Conservation (phyloP, 129 eudicot genomes). For the Saposhnikovia divaricata region DNA sequence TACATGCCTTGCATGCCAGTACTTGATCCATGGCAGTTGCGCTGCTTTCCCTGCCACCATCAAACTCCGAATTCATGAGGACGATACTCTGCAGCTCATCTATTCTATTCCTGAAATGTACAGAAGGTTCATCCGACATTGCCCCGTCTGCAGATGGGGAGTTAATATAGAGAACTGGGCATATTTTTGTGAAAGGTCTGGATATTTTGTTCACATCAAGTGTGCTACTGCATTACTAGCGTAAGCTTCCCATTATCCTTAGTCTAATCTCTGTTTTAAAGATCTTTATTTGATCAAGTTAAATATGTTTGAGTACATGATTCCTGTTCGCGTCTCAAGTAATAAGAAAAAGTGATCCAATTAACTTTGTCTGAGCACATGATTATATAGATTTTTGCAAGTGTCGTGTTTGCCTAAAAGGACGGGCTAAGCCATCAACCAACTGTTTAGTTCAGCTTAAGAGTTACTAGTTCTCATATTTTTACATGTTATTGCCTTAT, state of each 20-base stretch:
- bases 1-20: not conserved
- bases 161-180: not conserved
- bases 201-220: not conserved
- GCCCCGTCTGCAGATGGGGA: not conserved
- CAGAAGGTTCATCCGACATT: not conserved
- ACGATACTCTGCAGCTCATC: not conserved
- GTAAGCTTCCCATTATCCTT: not conserved
- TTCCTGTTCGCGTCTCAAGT: too few species aligned
- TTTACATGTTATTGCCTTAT: not conserved
- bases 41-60: not conserved
- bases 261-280: not conserved
- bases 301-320: too few species aligned
- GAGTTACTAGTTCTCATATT: too few species aligned
- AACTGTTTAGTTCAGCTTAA: too few species aligned
- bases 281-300: too few species aligned
- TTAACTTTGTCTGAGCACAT: too few species aligned
- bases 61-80: not conserved
- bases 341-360: too few species aligned
- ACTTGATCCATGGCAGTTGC: constrained; percentile 11
- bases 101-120: not conserved
- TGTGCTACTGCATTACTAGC: not conserved
- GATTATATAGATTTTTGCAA: not conserved
- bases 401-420: too few species aligned
- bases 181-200: not conserved
- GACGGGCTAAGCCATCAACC: too few species aligned